A percentile compares a stretch with the other conserved stretches of the same genome.
Conservation (phyloP, 75 land plant genomes). For the Pinus tabuliformis region DNA sequence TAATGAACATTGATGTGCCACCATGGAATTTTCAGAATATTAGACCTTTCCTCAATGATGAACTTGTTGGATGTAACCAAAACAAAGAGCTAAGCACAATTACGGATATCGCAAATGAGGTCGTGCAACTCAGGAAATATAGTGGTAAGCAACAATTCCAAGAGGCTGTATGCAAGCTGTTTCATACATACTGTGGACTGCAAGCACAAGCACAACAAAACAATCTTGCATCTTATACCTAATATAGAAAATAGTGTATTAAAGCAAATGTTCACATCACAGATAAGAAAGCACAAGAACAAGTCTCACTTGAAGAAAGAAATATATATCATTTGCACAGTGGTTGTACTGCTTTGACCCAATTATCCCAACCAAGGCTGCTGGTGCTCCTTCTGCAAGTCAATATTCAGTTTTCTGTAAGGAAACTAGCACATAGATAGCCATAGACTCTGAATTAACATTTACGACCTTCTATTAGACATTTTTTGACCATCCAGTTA, state of each 20-base stretch:
- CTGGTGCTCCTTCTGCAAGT: constrained; percentile 15
- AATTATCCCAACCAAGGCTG: constrained; percentile 84
- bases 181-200: constrained; percentile 90
- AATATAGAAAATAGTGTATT: not conserved
- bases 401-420: too few relatives aligned
- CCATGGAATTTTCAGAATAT: too few relatives aligned
- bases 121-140: constrained; percentile 83
- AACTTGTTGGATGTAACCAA: too few relatives aligned
- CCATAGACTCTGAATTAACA: too few relatives aligned
- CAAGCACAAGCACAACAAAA: constrained; percentile 6
- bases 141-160: constrained; percentile 70
- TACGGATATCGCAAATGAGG: constrained; percentile 46
- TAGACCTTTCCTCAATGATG: too few relatives aligned
- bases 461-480: too few relatives aligned
- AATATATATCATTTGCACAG: constrained; percentile 90
- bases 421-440: too few relatives aligned
- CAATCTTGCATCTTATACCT: too few relatives aligned
- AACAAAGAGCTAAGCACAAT: too few relatives aligned
- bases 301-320: constrained; percentile 75
- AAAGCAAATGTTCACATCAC: not conserved
- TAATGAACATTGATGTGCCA: too few relatives aligned
- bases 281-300: too few relatives aligned
- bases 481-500: too few relatives aligned
- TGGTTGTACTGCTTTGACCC: constrained; percentile 80
- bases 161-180: constrained; percentile 77